These are phyloP conservation scores for Inga laurina DNA, from an alignment of 306 rosid genomes.

Conservation along the genomic window DNA sequence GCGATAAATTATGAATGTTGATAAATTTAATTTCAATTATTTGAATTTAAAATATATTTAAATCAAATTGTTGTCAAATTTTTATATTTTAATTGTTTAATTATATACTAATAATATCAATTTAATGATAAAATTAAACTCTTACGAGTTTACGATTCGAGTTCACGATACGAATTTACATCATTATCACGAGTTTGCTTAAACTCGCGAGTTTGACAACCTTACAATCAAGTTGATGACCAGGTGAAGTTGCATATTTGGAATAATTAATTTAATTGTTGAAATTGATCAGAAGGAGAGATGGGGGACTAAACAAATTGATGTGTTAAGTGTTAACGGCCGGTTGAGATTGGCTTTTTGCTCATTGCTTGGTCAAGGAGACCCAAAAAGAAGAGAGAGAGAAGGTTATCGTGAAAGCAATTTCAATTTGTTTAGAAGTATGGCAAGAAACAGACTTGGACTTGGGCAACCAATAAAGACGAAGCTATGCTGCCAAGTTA, in stretches of 20 bases:
- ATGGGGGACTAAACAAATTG: background rate
- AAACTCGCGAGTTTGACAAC: no score
- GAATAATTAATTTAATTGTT: background rate
- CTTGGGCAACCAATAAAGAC: background rate
- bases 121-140: no score
- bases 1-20: no score
- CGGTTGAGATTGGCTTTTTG: conserved; percentile 5
- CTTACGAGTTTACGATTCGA: no score
- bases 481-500: background rate
- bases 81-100: no score
- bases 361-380: background rate
- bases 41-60: no score
- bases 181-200: no score
- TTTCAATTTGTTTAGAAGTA: background rate
- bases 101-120: no score
- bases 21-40: no score
- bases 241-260: background rate
- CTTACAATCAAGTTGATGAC: background rate
- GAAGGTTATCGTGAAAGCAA: background rate
- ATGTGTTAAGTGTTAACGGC: background rate
- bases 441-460: background rate
- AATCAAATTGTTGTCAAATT: no score
- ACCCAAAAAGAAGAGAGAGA: background rate
- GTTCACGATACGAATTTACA: no score
- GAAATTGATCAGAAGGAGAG: conserved; percentile 6